Percentiles rank a stretch among this genome's conserved stretches.
phyloP scores from a whole-genome alignment of 768 basidiomycete genomes.

The Trametes sanguinea region DNA sequence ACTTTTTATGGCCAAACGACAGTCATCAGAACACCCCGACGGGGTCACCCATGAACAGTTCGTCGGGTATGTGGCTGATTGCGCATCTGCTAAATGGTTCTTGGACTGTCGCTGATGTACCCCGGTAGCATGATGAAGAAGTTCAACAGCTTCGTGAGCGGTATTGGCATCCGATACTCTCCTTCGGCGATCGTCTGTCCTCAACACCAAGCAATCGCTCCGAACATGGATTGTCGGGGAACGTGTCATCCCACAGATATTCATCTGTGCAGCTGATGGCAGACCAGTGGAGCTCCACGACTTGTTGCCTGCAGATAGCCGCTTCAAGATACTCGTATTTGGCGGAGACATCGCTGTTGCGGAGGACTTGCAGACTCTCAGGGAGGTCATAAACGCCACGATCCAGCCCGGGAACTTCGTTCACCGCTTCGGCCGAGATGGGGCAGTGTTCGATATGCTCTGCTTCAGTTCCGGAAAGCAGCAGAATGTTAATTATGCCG shows the following conservation, averaged over 20 bases:
- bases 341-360: slow-evolving; percentile 38
- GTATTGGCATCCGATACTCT: slow-evolving; percentile 49
- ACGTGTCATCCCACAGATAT: slow-evolving; percentile 49
- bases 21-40: slow-evolving; percentile 35
- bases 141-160: slow-evolving; percentile 47
- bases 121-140: slow-evolving; percentile 42
- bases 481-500: neutral
- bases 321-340: slow-evolving; percentile 53
- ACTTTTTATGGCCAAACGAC: slow-evolving; percentile 55
- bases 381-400: slow-evolving; percentile 21
- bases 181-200: slow-evolving; percentile 40
- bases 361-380: slow-evolving; percentile 22
- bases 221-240: slow-evolving; percentile 47
- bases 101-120: neutral
- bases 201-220: slow-evolving; percentile 37
- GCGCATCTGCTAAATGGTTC: no score
- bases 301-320: slow-evolving; percentile 46
- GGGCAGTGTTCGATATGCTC: slow-evolving; percentile 6
- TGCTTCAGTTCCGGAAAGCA: slow-evolving; percentile 5
- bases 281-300: slow-evolving; percentile 52
- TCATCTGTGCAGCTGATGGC: slow-evolving; percentile 48
- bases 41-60: slow-evolving; percentile 54
- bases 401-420: slow-evolving; percentile 22
- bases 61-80: slow-evolving; percentile 36
- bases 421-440: slow-evolving; percentile 9